Conservation (phyloP, 1,284 basidiomycete species). For the Paramarasmius palmivorus region DNA sequence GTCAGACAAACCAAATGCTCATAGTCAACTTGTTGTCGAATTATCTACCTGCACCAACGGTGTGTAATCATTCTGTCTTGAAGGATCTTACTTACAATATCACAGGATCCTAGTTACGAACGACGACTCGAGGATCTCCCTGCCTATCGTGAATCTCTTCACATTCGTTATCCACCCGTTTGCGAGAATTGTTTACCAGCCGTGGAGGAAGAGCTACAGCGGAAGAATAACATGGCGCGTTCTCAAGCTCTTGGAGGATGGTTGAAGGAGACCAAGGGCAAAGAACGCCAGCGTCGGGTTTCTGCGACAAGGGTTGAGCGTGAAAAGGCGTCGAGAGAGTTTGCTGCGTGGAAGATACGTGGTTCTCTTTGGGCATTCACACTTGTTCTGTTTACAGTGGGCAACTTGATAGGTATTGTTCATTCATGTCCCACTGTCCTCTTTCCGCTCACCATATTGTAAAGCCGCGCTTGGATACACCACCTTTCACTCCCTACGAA, state of each 20-base stretch:
- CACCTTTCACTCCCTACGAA: constrained; percentile 24
- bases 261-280: constrained; percentile 63
- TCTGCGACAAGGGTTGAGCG: constrained; percentile 38
- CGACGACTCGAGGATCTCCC: constrained; percentile 62
- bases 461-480: constrained; percentile 33
- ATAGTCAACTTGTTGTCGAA: constrained; percentile 84
- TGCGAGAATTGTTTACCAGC: constrained; percentile 73
- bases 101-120: constrained; percentile 71
- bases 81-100: constrained; percentile 10
- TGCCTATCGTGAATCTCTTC: constrained; percentile 71
- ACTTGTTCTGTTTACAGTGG: constrained; percentile 41
- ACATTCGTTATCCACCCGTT: constrained; percentile 83
- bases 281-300: constrained; percentile 47
- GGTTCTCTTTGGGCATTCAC: constrained; percentile 62
- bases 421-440: constrained; percentile 10
- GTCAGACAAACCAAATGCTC: constrained; percentile 88
- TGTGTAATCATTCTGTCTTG: constrained; percentile 29
- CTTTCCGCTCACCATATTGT: constrained; percentile 3
- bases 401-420: constrained; percentile 48
- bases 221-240: constrained; percentile 81
- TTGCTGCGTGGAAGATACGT: constrained; percentile 61
- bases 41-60: constrained; percentile 75
- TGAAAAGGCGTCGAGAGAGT: constrained; percentile 42
- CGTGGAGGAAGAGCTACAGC: constrained; percentile 78
- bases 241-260: constrained; percentile 73